Percentiles rank a stretch among this genome's conserved stretches.
phyloP scores from a whole-genome alignment of 495 filamentous ascomycete species.

The Hypomontagnella submonticulosa region DNA sequence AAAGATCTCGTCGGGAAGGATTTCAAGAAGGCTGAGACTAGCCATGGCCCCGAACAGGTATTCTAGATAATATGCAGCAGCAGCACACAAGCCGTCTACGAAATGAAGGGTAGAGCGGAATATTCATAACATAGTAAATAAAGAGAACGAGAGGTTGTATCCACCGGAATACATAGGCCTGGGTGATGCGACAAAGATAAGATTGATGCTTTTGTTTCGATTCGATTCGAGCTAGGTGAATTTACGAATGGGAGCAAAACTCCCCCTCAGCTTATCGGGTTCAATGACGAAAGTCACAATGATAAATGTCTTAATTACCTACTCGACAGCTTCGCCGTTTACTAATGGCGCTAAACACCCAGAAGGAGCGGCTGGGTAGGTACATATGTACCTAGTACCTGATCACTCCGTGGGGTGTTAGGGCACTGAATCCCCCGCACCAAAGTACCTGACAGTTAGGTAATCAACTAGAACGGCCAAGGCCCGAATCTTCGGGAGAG shows the following conservation, averaged over 20 bases:
- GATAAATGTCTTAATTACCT: conserved; percentile 11
- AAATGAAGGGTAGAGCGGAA: conserved; percentile 3
- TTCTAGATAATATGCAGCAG: neutral
- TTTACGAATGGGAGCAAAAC: conserved; percentile 9
- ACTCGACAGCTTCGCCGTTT: conserved; percentile 11
- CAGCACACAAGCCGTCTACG: neutral
- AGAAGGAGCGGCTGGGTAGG: conserved; percentile 1
- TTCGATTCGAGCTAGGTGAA: conserved; percentile 1
- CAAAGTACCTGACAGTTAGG: conserved; percentile 12
- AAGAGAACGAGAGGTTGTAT: neutral
- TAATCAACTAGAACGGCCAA: neutral
- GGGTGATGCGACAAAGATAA: conserved; percentile 20
- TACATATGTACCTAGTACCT: conserved; percentile 24
- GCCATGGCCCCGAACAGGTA: conserved; percentile 26
- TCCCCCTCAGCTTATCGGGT: conserved; percentile 23
- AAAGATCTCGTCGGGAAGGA: conserved; percentile 79
- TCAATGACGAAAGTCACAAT: conserved; percentile 35
- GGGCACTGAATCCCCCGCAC: neutral
- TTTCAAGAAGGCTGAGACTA: conserved; percentile 51
- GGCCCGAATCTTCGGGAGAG: conserved; percentile 27
- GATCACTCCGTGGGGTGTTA: conserved; percentile 27
- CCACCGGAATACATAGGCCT: conserved; percentile 1
- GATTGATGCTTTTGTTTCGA: conserved; percentile 24
- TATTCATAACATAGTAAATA: neutral
- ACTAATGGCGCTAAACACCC: conserved; percentile 10